A percentile compares a stretch with the other conserved stretches of the same genome.
phyloP scores from a whole-genome alignment of 2,329 filamentous ascomycete genomes.

The Malbranchea cinnamomea region DNA sequence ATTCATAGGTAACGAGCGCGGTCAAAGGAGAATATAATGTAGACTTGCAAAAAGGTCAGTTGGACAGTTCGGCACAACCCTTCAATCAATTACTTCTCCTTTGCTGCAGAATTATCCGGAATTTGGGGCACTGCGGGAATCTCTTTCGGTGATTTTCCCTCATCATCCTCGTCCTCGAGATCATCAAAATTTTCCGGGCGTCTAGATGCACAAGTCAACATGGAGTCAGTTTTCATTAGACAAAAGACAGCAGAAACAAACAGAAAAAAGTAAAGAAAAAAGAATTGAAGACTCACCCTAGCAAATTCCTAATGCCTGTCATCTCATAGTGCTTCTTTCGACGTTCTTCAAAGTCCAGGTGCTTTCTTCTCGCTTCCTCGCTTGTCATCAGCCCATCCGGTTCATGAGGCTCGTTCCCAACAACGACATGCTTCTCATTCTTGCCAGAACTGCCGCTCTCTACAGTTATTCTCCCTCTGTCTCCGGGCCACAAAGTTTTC shows the following conservation, averaged over 20 bases:
- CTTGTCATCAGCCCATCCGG: constrained; percentile 40
- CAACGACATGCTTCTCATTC: constrained; percentile 64
- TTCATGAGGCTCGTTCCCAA: constrained; percentile 37
- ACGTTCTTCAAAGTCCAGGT: constrained; percentile 76
- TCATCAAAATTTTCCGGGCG: constrained; percentile 53
- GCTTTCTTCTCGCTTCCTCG: constrained; percentile 72
- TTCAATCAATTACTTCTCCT: too few relatives aligned
- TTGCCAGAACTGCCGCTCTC: constrained; percentile 22
- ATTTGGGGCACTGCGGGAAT: constrained; percentile 21
- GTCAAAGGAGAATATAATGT: too few relatives aligned
- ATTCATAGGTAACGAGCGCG: too few relatives aligned
- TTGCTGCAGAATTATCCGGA: constrained; percentile 17
- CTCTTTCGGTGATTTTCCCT: constrained; percentile 17
- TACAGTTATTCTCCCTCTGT: constrained; percentile 26
- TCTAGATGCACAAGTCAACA: constrained; percentile 14
- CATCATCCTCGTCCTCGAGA: constrained; percentile 44
- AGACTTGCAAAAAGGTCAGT: too few relatives aligned
- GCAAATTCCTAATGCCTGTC: constrained; percentile 76
- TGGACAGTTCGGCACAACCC: too few relatives aligned
- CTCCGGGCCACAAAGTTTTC: constrained; percentile 19
- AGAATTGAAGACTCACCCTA: constrained; percentile 46
- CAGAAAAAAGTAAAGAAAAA: constrained; percentile 2
- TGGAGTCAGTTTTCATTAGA: too few relatives aligned
- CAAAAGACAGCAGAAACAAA: constrained; percentile 5
- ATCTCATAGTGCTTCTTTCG: constrained; percentile 98